Evolutionary conservation across 306 rosid genomes (phyloP).

Genomic region (Prunus campanulata): DNA sequence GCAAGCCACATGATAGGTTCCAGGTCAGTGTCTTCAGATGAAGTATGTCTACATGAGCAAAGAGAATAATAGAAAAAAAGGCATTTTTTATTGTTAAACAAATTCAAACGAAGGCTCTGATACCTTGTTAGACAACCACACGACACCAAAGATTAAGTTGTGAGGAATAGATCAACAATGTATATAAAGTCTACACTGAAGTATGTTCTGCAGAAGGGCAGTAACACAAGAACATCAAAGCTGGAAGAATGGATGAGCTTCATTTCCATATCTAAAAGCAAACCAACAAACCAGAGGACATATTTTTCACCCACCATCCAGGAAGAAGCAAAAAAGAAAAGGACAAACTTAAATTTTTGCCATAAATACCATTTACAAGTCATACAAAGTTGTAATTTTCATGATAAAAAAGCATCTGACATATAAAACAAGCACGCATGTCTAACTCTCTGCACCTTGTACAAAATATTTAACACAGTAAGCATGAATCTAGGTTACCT

Average conservation of each 20-base stretch:
- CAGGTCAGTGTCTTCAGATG: neutral
- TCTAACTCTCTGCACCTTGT: neutral
- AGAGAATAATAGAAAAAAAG: neutral
- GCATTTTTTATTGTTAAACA: too few species aligned
- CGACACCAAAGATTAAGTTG: neutral
- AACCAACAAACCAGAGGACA: neutral
- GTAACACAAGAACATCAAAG: neutral
- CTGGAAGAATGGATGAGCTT: neutral
- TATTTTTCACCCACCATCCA: neutral
- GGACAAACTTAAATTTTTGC: neutral
- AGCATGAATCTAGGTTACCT: conserved; percentile 52
- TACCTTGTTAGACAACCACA: neutral
- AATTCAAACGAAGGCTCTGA: neutral
- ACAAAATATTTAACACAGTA: neutral
- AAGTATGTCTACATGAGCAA: neutral
- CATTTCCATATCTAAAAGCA: neutral
- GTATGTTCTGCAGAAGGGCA: neutral
- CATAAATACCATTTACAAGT: neutral
- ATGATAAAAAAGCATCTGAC: neutral
- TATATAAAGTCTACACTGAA: neutral
- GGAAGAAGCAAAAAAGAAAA: neutral
- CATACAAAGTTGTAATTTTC: neutral
- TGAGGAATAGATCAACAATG: neutral
- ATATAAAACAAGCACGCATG: neutral
- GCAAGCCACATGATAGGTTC: neutral